Base-by-base conservation (phyloP, 2,329 filamentous ascomycete genomes). In the Clonostachys solani region DNA sequence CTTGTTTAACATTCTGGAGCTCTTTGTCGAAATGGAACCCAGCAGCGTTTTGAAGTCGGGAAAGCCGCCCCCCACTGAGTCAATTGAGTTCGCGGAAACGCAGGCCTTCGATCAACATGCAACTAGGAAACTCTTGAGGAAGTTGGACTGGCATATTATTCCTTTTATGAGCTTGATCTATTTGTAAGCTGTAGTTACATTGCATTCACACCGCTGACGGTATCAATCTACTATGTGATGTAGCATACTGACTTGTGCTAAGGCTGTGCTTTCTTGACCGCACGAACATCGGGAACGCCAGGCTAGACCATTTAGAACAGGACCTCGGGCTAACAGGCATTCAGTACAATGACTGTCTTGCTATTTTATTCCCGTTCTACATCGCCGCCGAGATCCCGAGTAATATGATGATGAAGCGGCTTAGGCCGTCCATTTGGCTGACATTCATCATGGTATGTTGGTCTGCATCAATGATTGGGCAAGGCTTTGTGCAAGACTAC, bases 351-450 rank as follows among this genome's bases (percentile, higher is more conserved):
- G 87, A 83, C 13, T 84, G 84, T 2, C 72, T 92, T 50, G 86
- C 85, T 47, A 89, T 92, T 58, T 92, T 92, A 71, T 92, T 92
- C 65, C 78, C 91, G 1, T 87, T 87, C 1, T 92, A 92, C 61
- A 73, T 88, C 55, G 57, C 87, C 47, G 77, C 80, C 55, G 84
- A 89, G 68, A 87, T 92, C 13, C 69, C 86, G 46, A 78, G 74
- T 52, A 61, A 61, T 45, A 57, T 61, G 16, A 48, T 61, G 16
- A 56, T 61, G 18, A 60, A 60, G 44, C 59, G 59, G 49, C 44
- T 47, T 33, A 43, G 33, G 18, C 46, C 46, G 1, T 47, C 46
- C 1, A 68, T 87, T 42, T 90, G 85, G 88, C 74, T 95, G 19
- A 81, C 83, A 1, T 63, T 73, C 4, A 85, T 87, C 50, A 86